These are phyloP conservation scores for Thelonectria rubi DNA, from an alignment of 2,329 filamentous ascomycete genomes.

Conservation along the genomic window DNA sequence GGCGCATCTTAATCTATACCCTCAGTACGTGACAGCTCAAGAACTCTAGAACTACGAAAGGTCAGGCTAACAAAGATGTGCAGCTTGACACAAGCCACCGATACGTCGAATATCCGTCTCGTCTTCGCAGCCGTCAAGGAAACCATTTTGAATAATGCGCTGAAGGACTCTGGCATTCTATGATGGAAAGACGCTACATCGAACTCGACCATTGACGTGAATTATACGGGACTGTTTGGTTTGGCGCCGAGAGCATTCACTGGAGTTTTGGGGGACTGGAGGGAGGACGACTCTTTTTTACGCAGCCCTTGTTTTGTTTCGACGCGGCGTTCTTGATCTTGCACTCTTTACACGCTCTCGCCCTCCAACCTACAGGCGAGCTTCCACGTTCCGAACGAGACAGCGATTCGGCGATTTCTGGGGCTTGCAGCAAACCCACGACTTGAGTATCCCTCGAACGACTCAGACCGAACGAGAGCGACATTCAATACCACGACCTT, in stretches of 20 bases:
- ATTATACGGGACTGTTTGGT: constrained; percentile 34
- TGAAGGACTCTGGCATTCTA: constrained; percentile 97
- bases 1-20: constrained; percentile 94
- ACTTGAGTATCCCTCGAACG: constrained; percentile 22
- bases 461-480: constrained; percentile 23
- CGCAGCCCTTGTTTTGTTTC: constrained; percentile 35
- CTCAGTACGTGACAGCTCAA: constrained; percentile 74
- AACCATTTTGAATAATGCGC: constrained; percentile 96
- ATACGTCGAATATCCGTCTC: constrained; percentile 96
- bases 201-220: constrained; percentile 36
- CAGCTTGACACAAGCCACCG: constrained; percentile 97
- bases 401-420: constrained; percentile 24
- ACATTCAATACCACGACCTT: constrained; percentile 31
- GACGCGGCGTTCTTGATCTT: constrained; percentile 30
- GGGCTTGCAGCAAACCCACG: constrained; percentile 18
- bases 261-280: constrained; percentile 38
- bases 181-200: constrained; percentile 53
- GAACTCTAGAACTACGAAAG: not conserved
- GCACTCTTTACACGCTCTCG: constrained; percentile 27
- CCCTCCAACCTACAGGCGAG: constrained; percentile 24
- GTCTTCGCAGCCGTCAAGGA: constrained; percentile 99
- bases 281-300: constrained; percentile 38
- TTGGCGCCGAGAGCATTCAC: constrained; percentile 43
- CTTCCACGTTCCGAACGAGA: constrained; percentile 23
- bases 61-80: constrained; percentile 27